Percentiles rank a stretch among this genome's conserved stretches.
These are phyloP conservation scores for Ogataea degrootiae DNA, from an alignment of 805 yeast species.

Conservation along the genomic window DNA sequence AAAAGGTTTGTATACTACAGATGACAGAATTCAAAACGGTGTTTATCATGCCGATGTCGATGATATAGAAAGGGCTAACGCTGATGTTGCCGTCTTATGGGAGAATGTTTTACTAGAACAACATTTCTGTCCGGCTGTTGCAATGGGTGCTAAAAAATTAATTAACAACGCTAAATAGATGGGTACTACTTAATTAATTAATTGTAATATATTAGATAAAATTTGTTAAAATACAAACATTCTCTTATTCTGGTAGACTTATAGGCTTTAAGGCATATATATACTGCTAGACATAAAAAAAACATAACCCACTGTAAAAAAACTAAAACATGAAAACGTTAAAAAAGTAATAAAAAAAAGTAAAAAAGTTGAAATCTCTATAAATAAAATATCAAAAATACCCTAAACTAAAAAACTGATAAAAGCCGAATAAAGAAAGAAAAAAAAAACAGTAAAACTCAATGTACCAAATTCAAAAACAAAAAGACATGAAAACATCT, in stretches of 20 bases:
- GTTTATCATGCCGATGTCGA: constrained; percentile 59
- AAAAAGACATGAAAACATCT: background rate
- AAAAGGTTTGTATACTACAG: constrained; percentile 76
- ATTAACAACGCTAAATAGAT: constrained; percentile 30
- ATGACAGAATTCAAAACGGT: constrained; percentile 84
- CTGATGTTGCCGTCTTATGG: constrained; percentile 89
- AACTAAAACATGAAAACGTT: background rate
- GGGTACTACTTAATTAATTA: background rate
- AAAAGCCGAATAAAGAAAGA: background rate
- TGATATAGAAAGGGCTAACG: constrained; percentile 70
- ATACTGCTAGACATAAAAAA: too few relatives aligned
- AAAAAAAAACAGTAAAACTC: background rate
- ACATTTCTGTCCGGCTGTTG: constrained; percentile 82
- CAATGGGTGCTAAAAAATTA: constrained; percentile 52
- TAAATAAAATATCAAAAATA: too few relatives aligned
- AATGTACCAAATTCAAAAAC: background rate
- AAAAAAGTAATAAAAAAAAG: too few relatives aligned
- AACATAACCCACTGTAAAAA: background rate
- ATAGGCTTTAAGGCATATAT: too few relatives aligned
- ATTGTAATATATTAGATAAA: background rate
- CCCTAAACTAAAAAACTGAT: too few relatives aligned
- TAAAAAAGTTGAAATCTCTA: too few relatives aligned
- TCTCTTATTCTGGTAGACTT: too few relatives aligned
- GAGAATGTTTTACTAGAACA: constrained; percentile 73
- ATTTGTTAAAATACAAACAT: background rate